Evolutionary conservation across 208 protist genomes (phyloP).

Genomic region (Acanthamoeba culbertsoni): DNA sequence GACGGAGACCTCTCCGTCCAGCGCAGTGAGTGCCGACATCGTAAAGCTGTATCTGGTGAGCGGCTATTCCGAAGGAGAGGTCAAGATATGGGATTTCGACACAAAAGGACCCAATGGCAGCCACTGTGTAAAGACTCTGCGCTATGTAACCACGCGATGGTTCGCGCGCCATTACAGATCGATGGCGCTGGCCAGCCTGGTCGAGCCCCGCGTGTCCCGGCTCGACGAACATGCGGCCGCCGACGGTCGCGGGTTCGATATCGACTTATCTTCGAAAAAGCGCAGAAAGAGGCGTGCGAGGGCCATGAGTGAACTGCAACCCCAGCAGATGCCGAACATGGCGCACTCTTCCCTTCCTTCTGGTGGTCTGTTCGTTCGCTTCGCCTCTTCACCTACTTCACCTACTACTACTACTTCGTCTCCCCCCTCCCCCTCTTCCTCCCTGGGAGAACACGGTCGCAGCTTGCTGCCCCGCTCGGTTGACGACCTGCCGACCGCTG

Average conservation of each 20-base stretch:
- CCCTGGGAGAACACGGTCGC: not conserved
- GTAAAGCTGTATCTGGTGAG: not conserved
- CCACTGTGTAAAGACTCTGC: not conserved
- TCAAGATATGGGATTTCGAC: not conserved
- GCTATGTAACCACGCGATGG: not conserved
- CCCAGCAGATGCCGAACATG: too few species aligned
- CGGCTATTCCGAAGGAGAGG: not conserved
- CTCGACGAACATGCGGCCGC: not conserved
- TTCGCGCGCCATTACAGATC: not conserved
- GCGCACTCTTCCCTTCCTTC: too few species aligned
- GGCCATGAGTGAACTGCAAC: too few species aligned
- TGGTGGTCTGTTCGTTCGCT: too few species aligned
- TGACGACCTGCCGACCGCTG: not conserved
- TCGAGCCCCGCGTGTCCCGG: not conserved
- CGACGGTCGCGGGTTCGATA: not conserved
- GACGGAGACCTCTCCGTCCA: not conserved
- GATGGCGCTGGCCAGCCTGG: not conserved
- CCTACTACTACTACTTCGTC: too few species aligned
- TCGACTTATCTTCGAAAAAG: too few species aligned
- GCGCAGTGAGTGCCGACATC: not conserved
- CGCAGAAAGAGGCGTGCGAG: too few species aligned
- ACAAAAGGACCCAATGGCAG: not conserved
- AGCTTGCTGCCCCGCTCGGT: not conserved
- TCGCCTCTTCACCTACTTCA: too few species aligned
- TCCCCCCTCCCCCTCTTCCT: too few species aligned